Conservation (phyloP, 805 yeast species). For the Jamesozyma hellenica region DNA sequence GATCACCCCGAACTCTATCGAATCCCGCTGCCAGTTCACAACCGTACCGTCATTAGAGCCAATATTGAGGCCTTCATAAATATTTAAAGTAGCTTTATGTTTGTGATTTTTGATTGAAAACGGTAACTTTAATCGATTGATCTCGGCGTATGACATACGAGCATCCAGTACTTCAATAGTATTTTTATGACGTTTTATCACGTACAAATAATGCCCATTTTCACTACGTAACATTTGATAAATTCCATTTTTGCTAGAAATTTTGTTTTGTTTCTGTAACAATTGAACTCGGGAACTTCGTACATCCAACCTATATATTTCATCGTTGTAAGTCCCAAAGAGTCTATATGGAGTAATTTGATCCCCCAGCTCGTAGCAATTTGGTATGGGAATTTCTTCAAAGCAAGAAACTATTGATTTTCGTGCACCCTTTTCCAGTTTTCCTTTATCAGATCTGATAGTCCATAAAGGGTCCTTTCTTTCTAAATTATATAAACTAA, state of each 20-base stretch:
- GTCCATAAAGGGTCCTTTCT: conserved; percentile 20
- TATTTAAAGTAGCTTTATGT: conserved; percentile 15
- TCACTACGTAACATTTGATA: conserved; percentile 30
- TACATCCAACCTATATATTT: conserved; percentile 20
- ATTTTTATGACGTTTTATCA: conserved; percentile 24
- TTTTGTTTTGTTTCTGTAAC: neutral
- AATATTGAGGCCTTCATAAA: conserved; percentile 14
- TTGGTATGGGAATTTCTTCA: conserved; percentile 7
- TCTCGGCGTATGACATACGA: conserved; percentile 13
- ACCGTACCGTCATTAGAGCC: conserved; percentile 19
- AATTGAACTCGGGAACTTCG: conserved; percentile 3
- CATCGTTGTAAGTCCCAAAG: conserved; percentile 26
- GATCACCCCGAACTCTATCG: conserved; percentile 25
- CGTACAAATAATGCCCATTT: conserved; percentile 31
- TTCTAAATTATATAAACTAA: conserved; percentile 26
- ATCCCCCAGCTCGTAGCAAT: neutral
- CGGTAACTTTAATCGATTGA: conserved; percentile 17
- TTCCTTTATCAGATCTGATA: neutral
- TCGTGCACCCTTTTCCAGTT: conserved; percentile 6
- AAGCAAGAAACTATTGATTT: conserved; percentile 26
- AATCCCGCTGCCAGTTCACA: conserved; percentile 17
- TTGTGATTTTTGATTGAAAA: conserved; percentile 18
- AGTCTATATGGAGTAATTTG: neutral
- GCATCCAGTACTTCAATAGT: conserved; percentile 29
- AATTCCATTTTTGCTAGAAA: conserved; percentile 24